Conservation (phyloP, 306 rosid species). For the Albizia julibrissin region DNA sequence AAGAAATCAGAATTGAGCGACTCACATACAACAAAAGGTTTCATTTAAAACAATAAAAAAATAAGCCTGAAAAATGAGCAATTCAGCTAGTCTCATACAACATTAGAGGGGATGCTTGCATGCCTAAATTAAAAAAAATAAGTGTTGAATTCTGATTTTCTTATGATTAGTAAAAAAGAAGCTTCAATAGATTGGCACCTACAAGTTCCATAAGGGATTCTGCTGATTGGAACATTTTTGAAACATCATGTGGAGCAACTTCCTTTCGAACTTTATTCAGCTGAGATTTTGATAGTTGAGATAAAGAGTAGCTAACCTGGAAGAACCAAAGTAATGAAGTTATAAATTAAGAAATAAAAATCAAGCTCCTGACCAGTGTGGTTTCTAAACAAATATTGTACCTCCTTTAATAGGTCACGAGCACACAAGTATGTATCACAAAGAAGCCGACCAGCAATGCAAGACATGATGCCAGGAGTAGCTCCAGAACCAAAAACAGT, state of each 20-base stretch:
- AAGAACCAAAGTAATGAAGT: slow-evolving; percentile 38
- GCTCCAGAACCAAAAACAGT: slow-evolving; percentile 85
- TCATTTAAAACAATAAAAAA: slow-evolving; percentile 8
- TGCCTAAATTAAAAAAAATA: neutral
- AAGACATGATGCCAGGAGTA: slow-evolving; percentile 85
- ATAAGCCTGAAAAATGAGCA: slow-evolving; percentile 1
- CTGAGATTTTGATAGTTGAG: slow-evolving; percentile 86
- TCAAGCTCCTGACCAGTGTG: neutral
- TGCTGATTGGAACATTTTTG: slow-evolving; percentile 69
- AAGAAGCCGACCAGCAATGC: slow-evolving; percentile 91
- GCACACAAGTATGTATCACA: slow-evolving; percentile 91
- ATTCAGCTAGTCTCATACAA: slow-evolving; percentile 25
- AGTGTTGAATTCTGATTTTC: neutral
- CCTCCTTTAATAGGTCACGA: slow-evolving; percentile 96
- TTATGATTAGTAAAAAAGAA: neutral
- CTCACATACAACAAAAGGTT: neutral
- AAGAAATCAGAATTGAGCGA: slow-evolving; percentile 10
- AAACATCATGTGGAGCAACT: slow-evolving; percentile 79
- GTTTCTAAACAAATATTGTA: slow-evolving; percentile 39
- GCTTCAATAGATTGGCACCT: slow-evolving; percentile 37
- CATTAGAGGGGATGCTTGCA: neutral
- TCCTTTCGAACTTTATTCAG: slow-evolving; percentile 87
- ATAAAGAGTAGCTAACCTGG: slow-evolving; percentile 92
- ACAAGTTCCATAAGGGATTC: slow-evolving; percentile 84
- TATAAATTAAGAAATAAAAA: slow-evolving; percentile 35